Evolutionary conservation across 73 alveolate species (phyloP).

Genomic region (Durusdinium trenchii): DNA sequence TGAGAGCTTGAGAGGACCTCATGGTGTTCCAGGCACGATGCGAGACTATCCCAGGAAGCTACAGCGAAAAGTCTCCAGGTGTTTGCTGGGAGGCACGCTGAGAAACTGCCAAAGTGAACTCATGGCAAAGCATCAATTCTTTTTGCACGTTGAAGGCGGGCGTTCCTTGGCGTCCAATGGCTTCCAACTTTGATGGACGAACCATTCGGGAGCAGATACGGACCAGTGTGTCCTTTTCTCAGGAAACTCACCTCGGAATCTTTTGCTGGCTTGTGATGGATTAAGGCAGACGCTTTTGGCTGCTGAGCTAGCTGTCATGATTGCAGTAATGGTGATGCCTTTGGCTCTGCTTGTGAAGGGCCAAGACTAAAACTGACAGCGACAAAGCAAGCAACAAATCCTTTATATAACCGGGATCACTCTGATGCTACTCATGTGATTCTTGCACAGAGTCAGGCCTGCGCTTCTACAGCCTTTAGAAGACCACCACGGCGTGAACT

Average conservation of each 20-base stretch:
- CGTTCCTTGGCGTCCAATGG: neutral
- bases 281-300: constrained; percentile 32
- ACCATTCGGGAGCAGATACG: neutral
- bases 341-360: neutral
- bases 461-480: neutral
- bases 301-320: constrained; percentile 23
- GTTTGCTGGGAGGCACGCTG: constrained; percentile 54
- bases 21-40: constrained; percentile 62
- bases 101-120: neutral
- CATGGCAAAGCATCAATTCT: neutral
- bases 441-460: constrained; percentile 1
- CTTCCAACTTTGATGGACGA: constrained; percentile 36
- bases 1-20: constrained; percentile 8
- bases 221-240: neutral
- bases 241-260: neutral
- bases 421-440: neutral
- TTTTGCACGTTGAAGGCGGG: neutral
- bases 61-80: constrained; percentile 63
- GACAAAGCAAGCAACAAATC: neutral
- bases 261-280: neutral
- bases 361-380: neutral
- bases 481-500: constrained; percentile 15
- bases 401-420: no score
- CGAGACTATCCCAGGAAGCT: constrained; percentile 64
- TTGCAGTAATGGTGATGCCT: neutral